These are phyloP conservation scores for Cercospora sp. DNA, from an alignment of 2,329 filamentous ascomycete species.

Conservation along the genomic window DNA sequence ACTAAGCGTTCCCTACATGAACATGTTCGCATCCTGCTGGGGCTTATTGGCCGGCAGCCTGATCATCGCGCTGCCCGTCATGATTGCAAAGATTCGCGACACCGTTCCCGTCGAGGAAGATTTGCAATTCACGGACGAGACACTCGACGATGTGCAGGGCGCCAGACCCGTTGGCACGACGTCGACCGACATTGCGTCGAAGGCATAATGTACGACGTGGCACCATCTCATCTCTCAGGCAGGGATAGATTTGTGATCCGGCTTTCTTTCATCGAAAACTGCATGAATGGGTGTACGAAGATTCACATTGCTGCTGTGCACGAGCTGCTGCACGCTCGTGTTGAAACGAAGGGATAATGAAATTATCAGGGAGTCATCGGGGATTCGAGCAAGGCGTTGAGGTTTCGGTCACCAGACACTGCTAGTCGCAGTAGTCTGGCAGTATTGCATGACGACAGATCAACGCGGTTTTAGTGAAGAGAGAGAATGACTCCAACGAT, in stretches of 20 bases:
- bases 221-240: slow-evolving; percentile 21
- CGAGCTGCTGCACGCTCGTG: neutral
- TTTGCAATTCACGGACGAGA: slow-evolving; percentile 82
- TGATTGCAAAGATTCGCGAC: slow-evolving; percentile 77
- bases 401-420: slow-evolving; percentile 1
- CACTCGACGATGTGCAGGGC: slow-evolving; percentile 65
- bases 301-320: slow-evolving; percentile 1
- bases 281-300: slow-evolving; percentile 15
- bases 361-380: neutral
- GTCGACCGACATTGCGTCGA: slow-evolving; percentile 17
- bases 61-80: slow-evolving; percentile 74
- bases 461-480: neutral
- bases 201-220: slow-evolving; percentile 20
- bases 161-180: slow-evolving; percentile 22
- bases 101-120: slow-evolving; percentile 80
- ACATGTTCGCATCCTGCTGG: slow-evolving; percentile 75
- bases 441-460: slow-evolving; percentile 5
- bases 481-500: neutral
- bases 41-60: slow-evolving; percentile 72
- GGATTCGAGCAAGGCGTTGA: neutral
- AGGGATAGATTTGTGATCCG: slow-evolving; percentile 15
- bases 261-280: slow-evolving; percentile 2
- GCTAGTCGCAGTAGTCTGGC: slow-evolving; percentile 6
- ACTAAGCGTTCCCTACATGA: slow-evolving; percentile 63
- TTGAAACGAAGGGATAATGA: slow-evolving; percentile 9